Base-by-base conservation (phyloP, 495 filamentous ascomycete genomes). In the Eremomyces bilateralis region DNA sequence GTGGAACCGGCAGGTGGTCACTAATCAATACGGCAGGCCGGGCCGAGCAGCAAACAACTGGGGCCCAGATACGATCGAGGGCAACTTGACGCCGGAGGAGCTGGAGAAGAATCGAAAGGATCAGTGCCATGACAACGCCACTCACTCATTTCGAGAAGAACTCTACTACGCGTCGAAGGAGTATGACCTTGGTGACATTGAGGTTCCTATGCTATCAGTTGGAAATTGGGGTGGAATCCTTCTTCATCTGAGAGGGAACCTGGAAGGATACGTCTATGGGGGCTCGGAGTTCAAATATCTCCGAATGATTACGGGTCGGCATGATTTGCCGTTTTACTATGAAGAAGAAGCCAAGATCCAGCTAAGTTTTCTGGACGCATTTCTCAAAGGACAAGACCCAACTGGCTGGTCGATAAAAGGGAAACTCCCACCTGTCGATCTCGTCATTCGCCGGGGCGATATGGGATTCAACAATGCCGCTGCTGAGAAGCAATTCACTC, bases 321-420 rank as follows among this genome's bases (percentile, higher is more conserved):
- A 79, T 42, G 73, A 79, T 42, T 56, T 79, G 4, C 73, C 73
- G 0, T 77, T 79, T 52, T 79, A 76, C 51, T 76, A 73, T 40
- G 41, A 59, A 2, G 66, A 73, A 25, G 65, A 73, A 36, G 71
- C 72, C 2, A 63, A 72, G 38, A 19, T 79, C 0, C 73, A 79
- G 44, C 58, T 57, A 21, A 68, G 62, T 38, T 77, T 79, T 42
- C 53, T 77, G 1, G 64, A 72, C 39, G 73, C 73, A 0, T 79
- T 77, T 45, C 60, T 79, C 18, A 74, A 71, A 42, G 67, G 60
- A 4, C 56, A 74, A 0, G 73, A 77, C 42, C 53, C 49, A 0
- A 53, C 44, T 0, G 73, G 73, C 1, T 79, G 73, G 73, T 53
- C 53, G 10, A 37, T 47, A 3, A 45, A 52, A 0, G 67, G 69